A percentile compares a stretch with the other conserved stretches of the same genome.
These are phyloP conservation scores for Endotrypanum monterogeii DNA, from an alignment of 208 protist genomes.

Conservation along the genomic window DNA sequence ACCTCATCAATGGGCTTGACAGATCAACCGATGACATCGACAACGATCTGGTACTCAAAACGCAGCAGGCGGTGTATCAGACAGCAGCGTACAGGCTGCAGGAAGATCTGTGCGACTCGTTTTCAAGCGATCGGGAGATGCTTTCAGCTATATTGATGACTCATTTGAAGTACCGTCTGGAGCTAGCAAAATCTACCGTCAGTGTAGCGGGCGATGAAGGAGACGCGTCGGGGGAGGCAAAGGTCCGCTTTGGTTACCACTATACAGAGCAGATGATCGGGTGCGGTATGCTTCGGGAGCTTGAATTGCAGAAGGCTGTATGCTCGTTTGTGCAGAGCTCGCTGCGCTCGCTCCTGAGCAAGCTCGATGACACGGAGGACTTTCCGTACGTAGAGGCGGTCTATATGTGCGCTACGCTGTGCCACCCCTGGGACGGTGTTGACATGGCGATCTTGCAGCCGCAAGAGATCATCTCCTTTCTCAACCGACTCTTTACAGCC, in stretches of 20 bases:
- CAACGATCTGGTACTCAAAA: constrained; percentile 42
- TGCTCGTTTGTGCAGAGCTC: constrained; percentile 79
- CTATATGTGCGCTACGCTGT: constrained; percentile 77
- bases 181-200: constrained; percentile 20
- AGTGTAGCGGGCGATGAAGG: neutral
- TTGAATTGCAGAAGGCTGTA: constrained; percentile 72
- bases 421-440: constrained; percentile 83
- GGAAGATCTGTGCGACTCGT: constrained; percentile 61
- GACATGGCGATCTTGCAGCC: constrained; percentile 86
- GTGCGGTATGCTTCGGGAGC: constrained; percentile 77
- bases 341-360: constrained; percentile 48
- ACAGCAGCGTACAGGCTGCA: constrained; percentile 66
- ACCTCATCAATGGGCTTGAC: constrained; percentile 57
- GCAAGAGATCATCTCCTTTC: constrained; percentile 72
- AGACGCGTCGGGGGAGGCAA: constrained; percentile 14
- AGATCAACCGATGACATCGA: constrained; percentile 43
- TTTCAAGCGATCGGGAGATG: constrained; percentile 47
- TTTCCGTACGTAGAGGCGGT: constrained; percentile 44
- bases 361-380: constrained; percentile 29
- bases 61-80: constrained; percentile 48
- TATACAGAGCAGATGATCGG: constrained; percentile 75
- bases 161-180: constrained; percentile 37
- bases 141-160: constrained; percentile 47
- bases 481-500: constrained; percentile 52
- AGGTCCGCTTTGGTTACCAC: constrained; percentile 42